Evolutionary conservation across 371 early-diverging fungal species (phyloP), one percentile per base, ranked within the genome.

Genomic region (Mucor racemosus): DNA sequence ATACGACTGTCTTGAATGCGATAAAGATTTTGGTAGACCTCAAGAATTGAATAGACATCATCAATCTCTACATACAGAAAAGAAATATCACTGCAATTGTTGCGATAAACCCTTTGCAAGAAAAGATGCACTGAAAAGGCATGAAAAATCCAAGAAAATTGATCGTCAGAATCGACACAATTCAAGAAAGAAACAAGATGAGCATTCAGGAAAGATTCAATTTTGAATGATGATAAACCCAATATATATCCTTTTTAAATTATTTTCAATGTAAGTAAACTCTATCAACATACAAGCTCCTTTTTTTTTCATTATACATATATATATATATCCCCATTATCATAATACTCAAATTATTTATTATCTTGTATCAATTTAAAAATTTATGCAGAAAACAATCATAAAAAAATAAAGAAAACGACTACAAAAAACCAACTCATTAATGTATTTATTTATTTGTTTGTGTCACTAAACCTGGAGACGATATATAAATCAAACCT

Each of bases 61-160:
- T 0, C 36, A 56, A 10, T 36, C 57, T 53, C 14, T 19, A 1
- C 57, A 56, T 10, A 8, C 57, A 10, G 34, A 11, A 5, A 56
- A 56, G 7, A 36, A 10, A 4, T 56, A n/a, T 11, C n/a, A 10
- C 15, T 56, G 57, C 10, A 35, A 36, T 56, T 34, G 36, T 17
- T 56, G 57, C 36, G 36, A 36, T 17, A 35, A 4, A 2, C 14
- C 36, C n/a, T 56, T 56, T 36, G 0, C 34, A n/a, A 56, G 57
- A 17, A 56, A 56, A n/a, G 57, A 56, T 56, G 57, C 57, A 56
- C 4, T 56, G 36, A 36, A 56, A 34, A 56, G 57, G 2, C 57
- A 56, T n/a, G 17, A 56, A 19, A 56, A 36, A 35, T 35, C 57
- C 14, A 53, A 53, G 14, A 53, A 53, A 6, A 3, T 19, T 11